Evolutionary conservation across 805 yeast genomes (phyloP), one percentile per base, ranked within the genome.

Genomic region (Saccharomycopsis sp.): DNA sequence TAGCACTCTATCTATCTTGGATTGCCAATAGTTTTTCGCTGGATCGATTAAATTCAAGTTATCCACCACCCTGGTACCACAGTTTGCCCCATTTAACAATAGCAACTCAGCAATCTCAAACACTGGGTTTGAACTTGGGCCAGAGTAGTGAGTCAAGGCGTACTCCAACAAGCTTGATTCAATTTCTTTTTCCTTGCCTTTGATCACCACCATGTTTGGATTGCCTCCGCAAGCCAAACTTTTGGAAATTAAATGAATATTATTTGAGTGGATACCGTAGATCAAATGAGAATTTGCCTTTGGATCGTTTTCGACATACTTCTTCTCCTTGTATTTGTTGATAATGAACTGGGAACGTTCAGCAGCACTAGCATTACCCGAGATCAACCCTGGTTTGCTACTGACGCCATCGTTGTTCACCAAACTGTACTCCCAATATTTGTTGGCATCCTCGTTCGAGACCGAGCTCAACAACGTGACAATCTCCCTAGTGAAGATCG

Each of bases 291-390:
- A 64, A 41, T 64, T 59, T 5, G 58, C 52, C 21, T 48, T 42
- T 15, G 47, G 44, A 15, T 35, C 42, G 21, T 36, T 43, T 22
- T 49, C 47, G 9, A 71, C 61, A 52, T 58, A 87, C 30, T 59
- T 62, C 56, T 72, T 74, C 4, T 59, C 60, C 19, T 67, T 64
- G 54, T 88, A 88, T 58, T 88, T 88, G 31, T 69, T 64, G 5
- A 68, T 68, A 35, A 85, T 78, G 53, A 69, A 86, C n/a, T 57
- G 56, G 23, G 73, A 60, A 36, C 94, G 63, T 26, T 67, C 68
- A 10, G 63, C 68, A 42, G 69, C 63, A 0, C 67, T 37, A 1
- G 71, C 53, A 8, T 55, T 41, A 4, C 69, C 48, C 12, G 48
- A 48, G 2, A 71, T 62, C 40, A 64, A 49, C 5, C 34, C 32